Evolutionary conservation across 163 green algal species (phyloP), one percentile per base, ranked within the genome.

Genomic region (Coccomyxa subellipsoidea): DNA sequence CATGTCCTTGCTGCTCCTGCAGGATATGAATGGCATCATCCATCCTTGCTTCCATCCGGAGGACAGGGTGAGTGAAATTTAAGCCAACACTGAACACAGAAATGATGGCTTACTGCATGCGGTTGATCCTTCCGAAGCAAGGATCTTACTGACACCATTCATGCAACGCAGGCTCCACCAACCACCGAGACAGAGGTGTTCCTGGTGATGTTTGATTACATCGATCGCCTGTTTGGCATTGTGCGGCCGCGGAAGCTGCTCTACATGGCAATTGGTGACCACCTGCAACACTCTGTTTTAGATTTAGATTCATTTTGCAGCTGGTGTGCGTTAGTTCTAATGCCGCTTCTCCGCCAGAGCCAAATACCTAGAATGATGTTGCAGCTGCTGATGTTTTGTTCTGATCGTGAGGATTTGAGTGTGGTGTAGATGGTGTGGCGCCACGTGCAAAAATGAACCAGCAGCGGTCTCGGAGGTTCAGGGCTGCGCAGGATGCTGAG

Each of bases 391-490:
- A n/a, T n/a, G n/a, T n/a, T n/a, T n/a, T n/a, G n/a, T n/a, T n/a
- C n/a, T n/a, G n/a, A n/a, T n/a, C n/a, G n/a, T n/a, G n/a, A n/a
- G n/a, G n/a, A n/a, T n/a, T n/a, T n/a, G n/a, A n/a, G n/a, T n/a
- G n/a, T n/a, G n/a, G n/a, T n/a, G n/a, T n/a, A 95, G 70, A 66
- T 35, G 94, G 94, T 66, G 92, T 96, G 18, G 94, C 95, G 5
- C 96, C 95, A 0, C 86, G 94, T 21, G 96, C 96, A 15, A 99
- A 99, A 84, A 98, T 99, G 96, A 98, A 98, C 89, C 95, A 98
- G 88, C 96, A 99, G 85, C 85, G 96, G 1, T 92, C 93, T 0
- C 88, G 94, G 7, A 91, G 95, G 29, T 99, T 99, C 89, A 94
- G 93, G 77, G 90, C 90, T 32, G 81, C 80, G 7, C 78, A 82